Base-by-base conservation (phyloP, 2,329 filamentous ascomycete species). In the Aspergillus intermedius region DNA sequence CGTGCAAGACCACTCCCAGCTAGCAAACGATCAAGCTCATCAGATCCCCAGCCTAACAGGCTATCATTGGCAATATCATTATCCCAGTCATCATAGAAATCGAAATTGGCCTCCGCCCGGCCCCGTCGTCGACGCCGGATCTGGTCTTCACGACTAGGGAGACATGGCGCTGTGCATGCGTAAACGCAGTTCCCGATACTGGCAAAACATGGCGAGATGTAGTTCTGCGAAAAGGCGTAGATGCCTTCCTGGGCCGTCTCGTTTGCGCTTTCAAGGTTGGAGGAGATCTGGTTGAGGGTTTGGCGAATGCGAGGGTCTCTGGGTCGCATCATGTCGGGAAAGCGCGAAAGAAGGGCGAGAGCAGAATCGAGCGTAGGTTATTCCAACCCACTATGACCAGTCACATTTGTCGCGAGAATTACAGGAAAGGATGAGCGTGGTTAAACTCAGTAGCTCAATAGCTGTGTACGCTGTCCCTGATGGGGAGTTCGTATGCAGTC, bases 11-110 rank as follows among this genome's bases (percentile, higher is more conserved):
- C 83, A 13, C 82, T 84, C 5, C 86, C 85, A 9, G 85, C 87
- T 45, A 95, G 72, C 54, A 96, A 71, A 45, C 88, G 78, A 65
- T 95, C 91, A 73, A 94, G 83, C 64, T 95, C 90, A 60, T 94
- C 90, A 57, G 80, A 83, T 35, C 85, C 84, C 87, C 89, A 95
- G 42, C 82, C 84, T 46, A 91, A 72, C 43, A 91, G 67, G 35
- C 82, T 78, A 30, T 74, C 75, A 45, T 80, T 78, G 25, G 58
- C 61, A 49, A 82, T 79, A 47, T 82, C 78, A 42, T 79, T 77
- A 52, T 95, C 89, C 91, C 91, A 97, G 69, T 96, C 91, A 69
- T 96, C 91, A 73, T 97, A 97, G 67, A 97, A 97, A 68, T 96
- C 91, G 65, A 97, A 97, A 61, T 82, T 91, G 60, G 87, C 81